Base-by-base conservation (phyloP, 1,139 yeast species). In the Candida mesenterica region DNA sequence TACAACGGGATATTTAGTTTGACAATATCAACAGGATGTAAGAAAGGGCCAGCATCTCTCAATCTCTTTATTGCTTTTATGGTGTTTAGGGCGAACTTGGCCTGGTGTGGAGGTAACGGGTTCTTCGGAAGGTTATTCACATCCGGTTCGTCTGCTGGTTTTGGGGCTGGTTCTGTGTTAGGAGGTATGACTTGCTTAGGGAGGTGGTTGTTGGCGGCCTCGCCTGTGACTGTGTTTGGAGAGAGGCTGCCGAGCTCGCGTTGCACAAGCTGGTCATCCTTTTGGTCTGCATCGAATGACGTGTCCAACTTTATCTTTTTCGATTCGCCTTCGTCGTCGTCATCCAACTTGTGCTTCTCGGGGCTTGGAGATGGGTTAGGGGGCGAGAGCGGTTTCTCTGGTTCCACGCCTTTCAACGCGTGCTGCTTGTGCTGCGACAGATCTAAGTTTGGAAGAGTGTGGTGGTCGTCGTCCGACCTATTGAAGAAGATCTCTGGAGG, bases 1-100 rank as follows among this genome's bases (percentile, higher is more conserved):
- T 92, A 92, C 41, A 86, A 79, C 3, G 98, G 99, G 40, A 94
- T 85, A 53, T 90, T 89, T 45, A 89, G 75, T 55, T 87, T 88
- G 37, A 86, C 82, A 3, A 77, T 84, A 55, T 92, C 97, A 27
- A 92, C 99, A 0, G 98, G 98, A 38, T 71, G 79, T 33, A 87
- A 54, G 57, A 92, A 92, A 3, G 98, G 98, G 17, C 73, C 79
- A 2, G 97, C 96, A 62, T 94, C 98, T 61, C 90, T 87, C 52
- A 90, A 73, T 45, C 97, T 70, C 59, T 87, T 89, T 38, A 94
- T 82, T 13, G 95, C 92, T 53, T 82, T 83, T 33, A 84, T 71
- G 2, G 85, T 72, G 52, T 81, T 81, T 22, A 72, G 45, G 1
- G 85, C 86, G 55, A 78, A 82, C 55, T 82, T 82, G 46, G 75